These are phyloP conservation scores for Iris macrosiphon DNA, from an alignment of 106 monocot species.

Conservation along the genomic window DNA sequence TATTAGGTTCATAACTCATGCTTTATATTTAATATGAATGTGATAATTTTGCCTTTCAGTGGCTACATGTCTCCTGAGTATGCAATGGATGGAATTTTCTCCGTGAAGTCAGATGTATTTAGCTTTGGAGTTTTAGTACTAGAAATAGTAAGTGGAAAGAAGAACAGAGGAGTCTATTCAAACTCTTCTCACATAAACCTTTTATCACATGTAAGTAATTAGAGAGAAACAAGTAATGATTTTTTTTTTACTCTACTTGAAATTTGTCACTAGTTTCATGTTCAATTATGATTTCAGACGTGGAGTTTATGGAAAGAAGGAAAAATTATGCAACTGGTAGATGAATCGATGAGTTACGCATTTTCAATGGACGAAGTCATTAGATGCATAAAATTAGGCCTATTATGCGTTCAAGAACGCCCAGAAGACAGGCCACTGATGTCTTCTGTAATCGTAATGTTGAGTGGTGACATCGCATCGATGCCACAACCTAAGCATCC, in stretches of 20 bases:
- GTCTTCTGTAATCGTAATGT: constrained; percentile 5
- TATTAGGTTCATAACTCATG: not conserved
- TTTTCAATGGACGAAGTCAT: not conserved
- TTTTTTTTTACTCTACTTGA: not conserved
- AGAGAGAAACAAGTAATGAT: too few species aligned
- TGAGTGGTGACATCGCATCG: not conserved
- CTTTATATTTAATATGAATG: not conserved
- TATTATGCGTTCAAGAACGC: constrained; percentile 18
- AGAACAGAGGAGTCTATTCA: constrained; percentile 16
- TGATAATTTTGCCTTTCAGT: constrained; percentile 5
- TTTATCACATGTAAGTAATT: constrained; percentile 17
- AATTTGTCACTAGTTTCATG: not conserved
- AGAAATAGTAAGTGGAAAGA: constrained; percentile 32
- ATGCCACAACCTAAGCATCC: constrained; percentile 9
- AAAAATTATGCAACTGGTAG: not conserved
- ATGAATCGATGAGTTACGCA: not conserved
- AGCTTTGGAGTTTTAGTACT: constrained; percentile 35
- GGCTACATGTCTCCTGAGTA: constrained; percentile 51
- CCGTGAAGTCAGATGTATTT: constrained; percentile 37
- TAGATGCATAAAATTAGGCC: constrained; percentile 14
- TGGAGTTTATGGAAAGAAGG: constrained; percentile 18
- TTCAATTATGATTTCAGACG: not conserved
- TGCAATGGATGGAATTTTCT: constrained; percentile 34
- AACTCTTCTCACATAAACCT: constrained; percentile 10
- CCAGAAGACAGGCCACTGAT: constrained; percentile 14